Evolutionary conservation across 768 basidiomycete species (phyloP).

Genomic region (Hygrophorus pudorinus): DNA sequence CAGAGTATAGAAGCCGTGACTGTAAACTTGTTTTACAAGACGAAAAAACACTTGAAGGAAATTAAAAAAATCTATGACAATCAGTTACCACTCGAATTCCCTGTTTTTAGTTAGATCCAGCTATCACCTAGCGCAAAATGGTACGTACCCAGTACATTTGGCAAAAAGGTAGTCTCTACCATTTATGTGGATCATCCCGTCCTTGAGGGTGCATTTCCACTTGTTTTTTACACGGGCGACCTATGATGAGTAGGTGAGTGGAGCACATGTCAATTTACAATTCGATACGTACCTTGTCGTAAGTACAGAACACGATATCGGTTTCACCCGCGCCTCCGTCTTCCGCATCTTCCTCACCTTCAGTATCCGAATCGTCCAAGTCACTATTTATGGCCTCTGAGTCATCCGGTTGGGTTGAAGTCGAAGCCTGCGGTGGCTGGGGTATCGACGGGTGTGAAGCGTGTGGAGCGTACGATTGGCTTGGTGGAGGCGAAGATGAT

Average conservation of each 20-base stretch:
- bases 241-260: conserved; percentile 28
- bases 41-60: no score
- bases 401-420: conserved; percentile 33
- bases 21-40: no score
- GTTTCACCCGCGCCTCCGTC: conserved; percentile 65
- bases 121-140: background rate
- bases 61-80: no score
- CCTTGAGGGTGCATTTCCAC: conserved; percentile 98
- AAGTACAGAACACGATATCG: conserved; percentile 96
- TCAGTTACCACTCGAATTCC: conserved; percentile 35
- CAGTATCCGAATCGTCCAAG: conserved; percentile 89
- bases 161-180: conserved; percentile 96
- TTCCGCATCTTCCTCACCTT: conserved; percentile 75
- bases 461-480: conserved; percentile 56
- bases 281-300: conserved; percentile 69
- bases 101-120: conserved; percentile 12
- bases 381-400: conserved; percentile 94
- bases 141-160: conserved; percentile 89
- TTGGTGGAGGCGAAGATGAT: conserved; percentile 58
- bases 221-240: conserved; percentile 99
- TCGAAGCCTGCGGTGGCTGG: conserved; percentile 35
- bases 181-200: conserved; percentile 95
- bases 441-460: conserved; percentile 68
- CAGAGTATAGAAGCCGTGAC: no score
- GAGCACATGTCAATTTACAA: background rate